phyloP scores from a whole-genome alignment of 2,329 filamentous ascomycete genomes.

The Cyclaneusma minus region DNA sequence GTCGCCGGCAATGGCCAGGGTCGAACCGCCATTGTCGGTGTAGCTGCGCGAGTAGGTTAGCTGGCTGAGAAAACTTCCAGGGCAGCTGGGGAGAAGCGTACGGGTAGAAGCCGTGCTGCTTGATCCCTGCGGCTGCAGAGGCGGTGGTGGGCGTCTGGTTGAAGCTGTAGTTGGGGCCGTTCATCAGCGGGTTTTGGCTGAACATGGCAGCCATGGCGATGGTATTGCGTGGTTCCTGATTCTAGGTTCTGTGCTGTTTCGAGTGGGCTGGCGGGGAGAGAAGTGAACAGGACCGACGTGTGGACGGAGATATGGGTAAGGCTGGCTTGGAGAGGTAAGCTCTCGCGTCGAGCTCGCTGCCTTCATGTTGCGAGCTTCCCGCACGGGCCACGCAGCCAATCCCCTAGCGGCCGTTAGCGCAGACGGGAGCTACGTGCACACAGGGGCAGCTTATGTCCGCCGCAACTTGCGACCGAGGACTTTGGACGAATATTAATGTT shows the following conservation, averaged over 20 bases:
- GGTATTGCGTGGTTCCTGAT: background rate
- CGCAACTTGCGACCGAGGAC: too few species aligned
- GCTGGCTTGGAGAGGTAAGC: too few species aligned
- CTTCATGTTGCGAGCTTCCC: too few species aligned
- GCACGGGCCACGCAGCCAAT: too few species aligned
- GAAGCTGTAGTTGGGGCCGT: conserved; percentile 56
- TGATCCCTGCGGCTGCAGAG: conserved; percentile 34
- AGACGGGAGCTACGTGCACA: too few species aligned
- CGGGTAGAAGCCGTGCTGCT: conserved; percentile 85
- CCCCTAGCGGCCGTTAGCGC: too few species aligned
- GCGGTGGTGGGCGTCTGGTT: conserved; percentile 40
- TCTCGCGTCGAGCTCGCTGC: conserved; percentile 31
- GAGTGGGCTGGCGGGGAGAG: conserved; percentile 2
- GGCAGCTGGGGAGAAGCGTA: conserved; percentile 29
- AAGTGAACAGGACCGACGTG: conserved; percentile 7
- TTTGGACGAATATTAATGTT: too few species aligned
- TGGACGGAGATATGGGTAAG: too few species aligned
- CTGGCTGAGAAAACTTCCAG: conserved; percentile 3
- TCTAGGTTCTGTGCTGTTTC: conserved; percentile 5
- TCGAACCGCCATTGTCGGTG: conserved; percentile 95
- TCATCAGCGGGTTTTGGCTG: conserved; percentile 53
- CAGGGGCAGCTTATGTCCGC: too few species aligned
- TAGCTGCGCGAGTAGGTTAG: conserved; percentile 44
- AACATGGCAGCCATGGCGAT: conserved; percentile 45
- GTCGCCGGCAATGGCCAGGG: conserved; percentile 81